These are phyloP conservation scores for Phytopythium helicoides DNA, from an alignment of 352 stramenopile species.

Conservation along the genomic window DNA sequence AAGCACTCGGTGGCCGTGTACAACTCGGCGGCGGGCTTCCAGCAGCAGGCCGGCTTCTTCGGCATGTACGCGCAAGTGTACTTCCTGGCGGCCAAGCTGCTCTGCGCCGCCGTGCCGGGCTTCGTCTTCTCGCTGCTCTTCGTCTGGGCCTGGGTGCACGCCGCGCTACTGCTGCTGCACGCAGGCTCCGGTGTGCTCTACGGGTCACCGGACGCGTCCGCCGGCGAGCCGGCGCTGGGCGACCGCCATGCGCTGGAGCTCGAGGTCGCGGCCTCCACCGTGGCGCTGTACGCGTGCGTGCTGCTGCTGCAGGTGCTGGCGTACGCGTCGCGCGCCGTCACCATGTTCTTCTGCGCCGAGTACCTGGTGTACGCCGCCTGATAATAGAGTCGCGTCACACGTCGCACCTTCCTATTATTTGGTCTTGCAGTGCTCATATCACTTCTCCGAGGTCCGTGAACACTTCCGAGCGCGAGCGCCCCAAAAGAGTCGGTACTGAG, in stretches of 20 bases:
- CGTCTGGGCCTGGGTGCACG: slow-evolving; percentile 42
- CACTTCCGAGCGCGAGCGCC: too few relatives aligned
- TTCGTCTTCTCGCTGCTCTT: slow-evolving; percentile 39
- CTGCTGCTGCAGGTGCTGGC: slow-evolving; percentile 48
- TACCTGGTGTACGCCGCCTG: slow-evolving; percentile 43
- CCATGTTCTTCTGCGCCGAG: slow-evolving; percentile 72
- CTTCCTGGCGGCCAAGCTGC: slow-evolving; percentile 50
- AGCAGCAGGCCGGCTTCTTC: slow-evolving; percentile 27
- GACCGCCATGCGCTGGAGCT: slow-evolving; percentile 37
- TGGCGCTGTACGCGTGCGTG: slow-evolving; percentile 51
- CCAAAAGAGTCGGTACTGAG: too few relatives aligned
- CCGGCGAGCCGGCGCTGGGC: slow-evolving; percentile 9
- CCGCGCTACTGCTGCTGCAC: slow-evolving; percentile 16
- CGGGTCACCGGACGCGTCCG: neutral
- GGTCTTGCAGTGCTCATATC: too few relatives aligned
- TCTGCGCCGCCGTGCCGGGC: slow-evolving; percentile 44
- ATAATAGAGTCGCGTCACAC: too few relatives aligned
- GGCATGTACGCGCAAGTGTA: slow-evolving; percentile 54
- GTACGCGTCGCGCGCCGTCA: slow-evolving; percentile 57
- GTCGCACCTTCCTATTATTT: too few relatives aligned
- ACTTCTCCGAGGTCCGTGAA: too few relatives aligned
- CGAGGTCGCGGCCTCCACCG: slow-evolving; percentile 34
- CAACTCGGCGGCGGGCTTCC: slow-evolving; percentile 27
- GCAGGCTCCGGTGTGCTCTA: slow-evolving; percentile 3
- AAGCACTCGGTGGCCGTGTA: slow-evolving; percentile 53